Conservation (phyloP, 1,284 basidiomycete genomes). For the Malassezia obtusa region DNA sequence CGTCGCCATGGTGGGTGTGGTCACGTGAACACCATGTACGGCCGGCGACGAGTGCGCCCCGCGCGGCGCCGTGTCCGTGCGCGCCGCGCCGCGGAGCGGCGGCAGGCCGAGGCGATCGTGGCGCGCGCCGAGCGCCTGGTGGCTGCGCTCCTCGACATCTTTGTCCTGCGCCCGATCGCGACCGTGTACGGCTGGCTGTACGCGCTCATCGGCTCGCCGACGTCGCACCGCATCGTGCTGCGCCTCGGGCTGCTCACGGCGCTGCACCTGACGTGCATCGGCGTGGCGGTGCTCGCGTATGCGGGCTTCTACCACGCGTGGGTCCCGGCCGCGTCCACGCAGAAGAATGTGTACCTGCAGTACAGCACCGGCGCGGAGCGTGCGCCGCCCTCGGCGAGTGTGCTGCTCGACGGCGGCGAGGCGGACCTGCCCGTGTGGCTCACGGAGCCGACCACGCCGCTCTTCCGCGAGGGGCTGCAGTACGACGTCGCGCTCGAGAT, state of each 20-base stretch:
- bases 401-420: conserved; percentile 17
- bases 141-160: neutral
- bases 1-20: conserved; percentile 9
- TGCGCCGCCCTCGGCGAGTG: conserved; percentile 15
- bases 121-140: neutral
- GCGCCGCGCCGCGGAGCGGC: neutral
- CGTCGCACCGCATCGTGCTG: conserved; percentile 39
- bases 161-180: neutral
- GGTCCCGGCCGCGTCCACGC: conserved; percentile 36
- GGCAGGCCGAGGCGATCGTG: neutral
- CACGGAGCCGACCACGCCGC: conserved; percentile 13
- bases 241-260: conserved; percentile 33
- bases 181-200: neutral
- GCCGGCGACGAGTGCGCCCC: neutral
- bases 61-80: neutral
- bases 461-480: conserved; percentile 37
- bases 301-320: conserved; percentile 44
- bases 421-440: conserved; percentile 19
- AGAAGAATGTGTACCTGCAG: conserved; percentile 33
- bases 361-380: conserved; percentile 6
- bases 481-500: conserved; percentile 45
- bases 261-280: conserved; percentile 32
- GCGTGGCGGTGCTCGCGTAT: conserved; percentile 35
- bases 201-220: conserved; percentile 30
- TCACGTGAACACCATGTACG: conserved; percentile 1